Evolutionary conservation across 163 green algal genomes (phyloP).

Genomic region (Volvox carteri): DNA sequence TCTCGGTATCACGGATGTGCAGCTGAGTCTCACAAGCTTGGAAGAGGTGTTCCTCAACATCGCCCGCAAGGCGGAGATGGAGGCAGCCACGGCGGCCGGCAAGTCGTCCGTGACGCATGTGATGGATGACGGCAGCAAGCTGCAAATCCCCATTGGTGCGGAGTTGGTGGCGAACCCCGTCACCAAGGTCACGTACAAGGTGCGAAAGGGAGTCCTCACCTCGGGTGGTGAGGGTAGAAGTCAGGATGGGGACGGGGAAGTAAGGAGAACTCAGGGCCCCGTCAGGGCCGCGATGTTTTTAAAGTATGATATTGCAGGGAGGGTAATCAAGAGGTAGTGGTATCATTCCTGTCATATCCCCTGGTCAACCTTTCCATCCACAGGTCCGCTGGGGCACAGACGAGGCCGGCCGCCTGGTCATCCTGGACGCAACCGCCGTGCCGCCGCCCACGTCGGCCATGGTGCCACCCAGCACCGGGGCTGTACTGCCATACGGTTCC

Average conservation of each 20-base stretch:
- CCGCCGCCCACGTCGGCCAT: neutral
- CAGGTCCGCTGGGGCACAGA: slow-evolving; percentile 60
- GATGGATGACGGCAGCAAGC: slow-evolving; percentile 54
- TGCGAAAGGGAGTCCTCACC: no score
- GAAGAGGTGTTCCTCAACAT: slow-evolving; percentile 97
- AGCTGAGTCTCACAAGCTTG: slow-evolving; percentile 84
- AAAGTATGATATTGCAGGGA: no score
- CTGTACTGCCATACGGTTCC: neutral
- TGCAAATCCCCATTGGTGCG: slow-evolving; percentile 68
- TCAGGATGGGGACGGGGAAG: no score
- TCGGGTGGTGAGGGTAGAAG: no score
- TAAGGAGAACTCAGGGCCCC: no score
- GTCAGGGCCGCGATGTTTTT: no score
- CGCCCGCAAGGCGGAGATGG: slow-evolving; percentile 66
- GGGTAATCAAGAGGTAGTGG: no score
- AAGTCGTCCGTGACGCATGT: slow-evolving; percentile 8
- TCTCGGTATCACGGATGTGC: slow-evolving; percentile 85
- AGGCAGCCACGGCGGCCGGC: slow-evolving; percentile 34
- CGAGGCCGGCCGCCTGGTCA: slow-evolving; percentile 54
- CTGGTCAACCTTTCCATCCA: no score
- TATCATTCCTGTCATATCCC: no score
- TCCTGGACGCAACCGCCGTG: slow-evolving; percentile 22
- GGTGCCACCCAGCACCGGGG: neutral
- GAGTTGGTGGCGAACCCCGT: slow-evolving; percentile 63
- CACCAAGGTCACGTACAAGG: slow-evolving; percentile 60